Base-by-base conservation (phyloP, 1,139 yeast species). In the Suhomyces maxii region DNA sequence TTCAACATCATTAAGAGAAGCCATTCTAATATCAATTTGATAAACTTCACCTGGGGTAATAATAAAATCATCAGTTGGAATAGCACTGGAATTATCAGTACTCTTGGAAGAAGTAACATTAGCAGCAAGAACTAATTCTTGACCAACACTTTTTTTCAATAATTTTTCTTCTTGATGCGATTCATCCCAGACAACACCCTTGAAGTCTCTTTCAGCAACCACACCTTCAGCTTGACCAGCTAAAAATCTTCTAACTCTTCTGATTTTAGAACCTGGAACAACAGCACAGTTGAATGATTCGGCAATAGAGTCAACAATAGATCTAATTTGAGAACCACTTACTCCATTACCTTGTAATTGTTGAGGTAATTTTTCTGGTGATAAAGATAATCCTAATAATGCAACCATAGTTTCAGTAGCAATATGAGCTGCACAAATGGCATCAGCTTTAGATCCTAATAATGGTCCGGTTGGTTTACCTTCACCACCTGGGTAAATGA, bases 181-280 rank as follows among this genome's bases (percentile, higher is more conserved):
- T 65, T 86, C 93, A 46, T 84, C 82, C 98, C 99, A 93, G 33
- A 80, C 88, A 43, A 90, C 95, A 60, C 97, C 97, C 68, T 90
- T 89, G 67, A 85, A 86, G 57, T 90, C 97, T 61, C 85, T 81
- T 70, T 93, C 98, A 39, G 91, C 93, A 53, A 91, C 95, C 48
- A 89, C 77, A 59, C 89, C 89, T 59, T 89, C 96, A 50, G 91
- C 86, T 73, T 93, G 99, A 45, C 99, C 99, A 31, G 96, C 96
- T 62, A 93, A 80, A 61, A 91, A 93, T 63, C 98, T 82, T 73
- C 97, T 82, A 50, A 91, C 78, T 65, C 97, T 80, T 71, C 99
- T 84, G 37, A 93, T 87, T 64, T 89, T 85, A 36, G 97, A 87
- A 0, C 97, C 96, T 37, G 98, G 98, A 36, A 87, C 88, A 50